A percentile compares a stretch with the other conserved stretches of the same genome.
Evolutionary conservation across 495 filamentous ascomycete genomes (phyloP).

Genomic region (Penicillium goetzii): DNA sequence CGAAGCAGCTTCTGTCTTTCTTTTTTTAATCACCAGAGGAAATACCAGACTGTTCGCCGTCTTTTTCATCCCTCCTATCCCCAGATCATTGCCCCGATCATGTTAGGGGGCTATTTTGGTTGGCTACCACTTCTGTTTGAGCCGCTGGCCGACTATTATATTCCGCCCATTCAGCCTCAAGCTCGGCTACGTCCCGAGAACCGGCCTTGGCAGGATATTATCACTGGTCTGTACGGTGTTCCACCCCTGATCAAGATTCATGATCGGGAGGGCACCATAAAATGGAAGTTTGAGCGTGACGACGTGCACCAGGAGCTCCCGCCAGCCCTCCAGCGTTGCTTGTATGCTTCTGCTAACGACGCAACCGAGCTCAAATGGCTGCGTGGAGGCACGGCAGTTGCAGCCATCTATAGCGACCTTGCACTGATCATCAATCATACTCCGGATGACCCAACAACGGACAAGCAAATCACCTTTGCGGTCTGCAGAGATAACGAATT

Average conservation of each 20-base stretch:
- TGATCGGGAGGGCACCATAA: constrained; percentile 27
- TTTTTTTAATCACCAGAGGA: not conserved
- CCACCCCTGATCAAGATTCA: constrained; percentile 33
- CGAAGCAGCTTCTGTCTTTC: not conserved
- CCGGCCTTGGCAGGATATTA: constrained; percentile 32
- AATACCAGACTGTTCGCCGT: not conserved
- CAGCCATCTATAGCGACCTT: constrained; percentile 32
- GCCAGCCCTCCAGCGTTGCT: constrained; percentile 19
- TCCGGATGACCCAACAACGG: constrained; percentile 29
- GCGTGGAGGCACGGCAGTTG: constrained; percentile 27
- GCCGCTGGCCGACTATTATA: constrained; percentile 23
- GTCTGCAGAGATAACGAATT: constrained; percentile 29
- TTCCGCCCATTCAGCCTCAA: constrained; percentile 29
- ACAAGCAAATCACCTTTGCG: constrained; percentile 37
- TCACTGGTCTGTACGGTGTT: constrained; percentile 34
- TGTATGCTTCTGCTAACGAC: constrained; percentile 32
- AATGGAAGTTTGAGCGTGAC: constrained; percentile 33
- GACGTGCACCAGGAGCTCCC: constrained; percentile 32
- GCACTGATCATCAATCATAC: constrained; percentile 35
- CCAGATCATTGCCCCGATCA: constrained; percentile 12
- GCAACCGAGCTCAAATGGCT: constrained; percentile 39
- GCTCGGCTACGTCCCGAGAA: constrained; percentile 26
- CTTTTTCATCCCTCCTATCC: not conserved
- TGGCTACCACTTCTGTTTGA: constrained; percentile 27
- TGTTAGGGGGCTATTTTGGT: constrained; percentile 23